Evolutionary conservation across 495 filamentous ascomycete species (phyloP).

Genomic region (Penicillium cataractarum): DNA sequence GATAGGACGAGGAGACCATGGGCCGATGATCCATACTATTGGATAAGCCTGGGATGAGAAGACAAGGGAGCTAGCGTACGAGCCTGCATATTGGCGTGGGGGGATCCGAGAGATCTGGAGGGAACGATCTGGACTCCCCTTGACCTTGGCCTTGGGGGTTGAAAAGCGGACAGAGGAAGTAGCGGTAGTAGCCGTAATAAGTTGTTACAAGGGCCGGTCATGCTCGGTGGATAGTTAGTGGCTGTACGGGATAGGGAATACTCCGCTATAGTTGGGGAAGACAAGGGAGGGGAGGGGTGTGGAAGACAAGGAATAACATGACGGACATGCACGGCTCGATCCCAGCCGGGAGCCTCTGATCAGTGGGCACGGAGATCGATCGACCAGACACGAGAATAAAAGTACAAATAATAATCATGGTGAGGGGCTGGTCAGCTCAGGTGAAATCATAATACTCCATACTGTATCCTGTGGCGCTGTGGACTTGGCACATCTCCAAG

Average conservation of each 20-base stretch:
- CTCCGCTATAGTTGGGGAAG: not conserved
- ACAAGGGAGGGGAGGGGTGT: not conserved
- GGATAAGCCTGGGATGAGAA: not conserved
- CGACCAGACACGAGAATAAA: slow-evolving; percentile 23
- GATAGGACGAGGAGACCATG: not conserved
- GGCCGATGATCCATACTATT: slow-evolving; percentile 3
- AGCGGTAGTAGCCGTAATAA: too few species aligned
- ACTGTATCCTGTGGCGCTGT: slow-evolving; percentile 14
- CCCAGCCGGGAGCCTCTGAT: slow-evolving; percentile 26
- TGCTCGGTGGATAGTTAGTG: not conserved
- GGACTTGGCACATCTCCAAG: slow-evolving; percentile 9
- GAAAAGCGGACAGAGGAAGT: not conserved
- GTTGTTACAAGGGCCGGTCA: too few species aligned
- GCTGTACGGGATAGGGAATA: not conserved
- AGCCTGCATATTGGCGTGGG: not conserved
- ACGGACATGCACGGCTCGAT: slow-evolving; percentile 26
- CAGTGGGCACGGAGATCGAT: slow-evolving; percentile 33
- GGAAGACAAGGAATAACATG: not conserved
- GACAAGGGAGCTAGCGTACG: not conserved
- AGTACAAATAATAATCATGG: slow-evolving; percentile 3
- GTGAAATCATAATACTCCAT: too few species aligned
- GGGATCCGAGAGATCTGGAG: not conserved
- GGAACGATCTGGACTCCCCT: not conserved
- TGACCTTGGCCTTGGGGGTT: not conserved
- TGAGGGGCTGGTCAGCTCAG: slow-evolving; percentile 14